These are phyloP conservation scores for Cladophialophora chaetospira DNA, from an alignment of 2,329 filamentous ascomycete genomes.

Conservation along the genomic window DNA sequence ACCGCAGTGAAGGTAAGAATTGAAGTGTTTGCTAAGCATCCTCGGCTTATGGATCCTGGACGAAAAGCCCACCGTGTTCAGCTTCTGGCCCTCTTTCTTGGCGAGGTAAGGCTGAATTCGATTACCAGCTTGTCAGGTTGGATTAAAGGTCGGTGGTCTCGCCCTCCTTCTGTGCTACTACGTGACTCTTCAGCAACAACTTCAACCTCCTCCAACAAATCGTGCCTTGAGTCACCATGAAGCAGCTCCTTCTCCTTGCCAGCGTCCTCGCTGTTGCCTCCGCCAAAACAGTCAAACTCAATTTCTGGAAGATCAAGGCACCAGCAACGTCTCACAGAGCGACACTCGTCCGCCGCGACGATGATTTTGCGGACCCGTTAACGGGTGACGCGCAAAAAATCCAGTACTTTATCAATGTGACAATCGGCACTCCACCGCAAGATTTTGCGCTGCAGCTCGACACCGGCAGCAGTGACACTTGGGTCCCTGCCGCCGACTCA, in stretches of 20 bases:
- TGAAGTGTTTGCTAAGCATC: too few species aligned
- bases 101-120: too few species aligned
- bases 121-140: too few species aligned
- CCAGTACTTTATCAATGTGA: slow-evolving; percentile 39
- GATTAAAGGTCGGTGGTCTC: too few species aligned
- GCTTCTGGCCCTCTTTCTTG: too few species aligned
- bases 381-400: not conserved
- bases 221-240: not conserved
- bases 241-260: not conserved
- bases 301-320: not conserved
- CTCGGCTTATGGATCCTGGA: too few species aligned
- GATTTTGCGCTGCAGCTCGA: slow-evolving; percentile 59
- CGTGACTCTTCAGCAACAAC: too few species aligned
- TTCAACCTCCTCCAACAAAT: not conserved
- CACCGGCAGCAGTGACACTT: slow-evolving; percentile 64
- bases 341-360: not conserved
- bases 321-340: not conserved
- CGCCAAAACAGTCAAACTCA: not conserved
- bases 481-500: slow-evolving; percentile 43
- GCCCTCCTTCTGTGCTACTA: too few species aligned
- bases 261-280: not conserved
- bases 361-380: not conserved
- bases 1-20: too few species aligned
- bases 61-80: too few species aligned
- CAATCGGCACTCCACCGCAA: slow-evolving; percentile 59